Conservation (phyloP, 1,139 yeast species). For the Hanseniaspora uvarum region DNA sequence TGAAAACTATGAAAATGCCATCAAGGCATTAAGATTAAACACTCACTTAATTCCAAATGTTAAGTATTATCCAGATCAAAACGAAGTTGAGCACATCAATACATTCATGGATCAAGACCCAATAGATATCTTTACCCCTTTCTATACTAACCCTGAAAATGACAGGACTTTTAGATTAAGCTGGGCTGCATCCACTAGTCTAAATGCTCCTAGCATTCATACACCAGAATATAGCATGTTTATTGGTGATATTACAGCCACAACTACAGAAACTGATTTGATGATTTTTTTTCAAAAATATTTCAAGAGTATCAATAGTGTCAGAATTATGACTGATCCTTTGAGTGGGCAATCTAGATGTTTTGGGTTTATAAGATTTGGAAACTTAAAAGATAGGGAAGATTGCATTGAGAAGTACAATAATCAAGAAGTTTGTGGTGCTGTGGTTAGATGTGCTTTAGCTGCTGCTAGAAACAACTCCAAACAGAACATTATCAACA, state of each 20-base stretch:
- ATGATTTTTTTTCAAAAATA: constrained; percentile 59
- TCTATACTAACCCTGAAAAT: constrained; percentile 27
- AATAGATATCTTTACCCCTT: neutral
- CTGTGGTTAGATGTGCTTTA: constrained; percentile 66
- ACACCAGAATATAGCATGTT: constrained; percentile 58
- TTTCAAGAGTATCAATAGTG: constrained; percentile 70
- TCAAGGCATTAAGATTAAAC: constrained; percentile 59
- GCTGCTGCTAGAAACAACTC: constrained; percentile 49
- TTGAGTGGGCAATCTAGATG: constrained; percentile 69
- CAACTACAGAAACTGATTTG: constrained; percentile 62
- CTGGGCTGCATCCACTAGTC: constrained; percentile 73
- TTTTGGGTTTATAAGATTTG: constrained; percentile 83
- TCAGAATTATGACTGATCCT: constrained; percentile 77
- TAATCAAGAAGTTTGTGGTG: constrained; percentile 61
- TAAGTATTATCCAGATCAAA: constrained; percentile 26
- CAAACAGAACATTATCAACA: constrained; percentile 19
- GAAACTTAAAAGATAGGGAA: constrained; percentile 59
- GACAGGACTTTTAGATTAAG: constrained; percentile 55
- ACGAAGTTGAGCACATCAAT: constrained; percentile 28
- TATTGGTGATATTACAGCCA: constrained; percentile 75
- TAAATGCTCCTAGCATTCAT: constrained; percentile 27
- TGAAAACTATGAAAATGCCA: constrained; percentile 52
- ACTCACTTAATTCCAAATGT: constrained; percentile 55
- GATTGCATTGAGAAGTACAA: constrained; percentile 75
- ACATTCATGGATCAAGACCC: constrained; percentile 20